Conservation (phyloP, 169 alveolate species). For the Haemoproteus tartakovskyi region DNA sequence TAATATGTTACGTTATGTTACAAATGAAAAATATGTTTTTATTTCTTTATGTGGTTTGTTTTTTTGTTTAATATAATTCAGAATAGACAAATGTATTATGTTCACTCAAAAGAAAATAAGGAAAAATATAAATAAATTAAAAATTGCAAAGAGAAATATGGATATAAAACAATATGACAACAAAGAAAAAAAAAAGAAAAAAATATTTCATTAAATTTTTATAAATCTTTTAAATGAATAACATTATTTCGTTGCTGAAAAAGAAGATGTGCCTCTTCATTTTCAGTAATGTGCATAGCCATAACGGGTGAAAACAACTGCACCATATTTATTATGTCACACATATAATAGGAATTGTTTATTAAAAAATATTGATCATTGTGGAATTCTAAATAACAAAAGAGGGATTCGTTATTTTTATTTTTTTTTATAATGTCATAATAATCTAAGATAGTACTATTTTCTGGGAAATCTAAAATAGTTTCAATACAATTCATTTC, state of each 20-base stretch:
- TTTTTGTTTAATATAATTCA: too few relatives aligned
- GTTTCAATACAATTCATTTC: slow-evolving; percentile 37
- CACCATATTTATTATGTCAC: slow-evolving; percentile 32
- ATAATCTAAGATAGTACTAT: slow-evolving; percentile 27
- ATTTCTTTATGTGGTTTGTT: too few relatives aligned
- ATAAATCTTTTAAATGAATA: background rate
- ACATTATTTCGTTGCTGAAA: slow-evolving; percentile 8
- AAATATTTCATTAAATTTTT: too few relatives aligned
- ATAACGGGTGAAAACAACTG: slow-evolving; percentile 21
- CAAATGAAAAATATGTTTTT: too few relatives aligned
- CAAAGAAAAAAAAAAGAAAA: too few relatives aligned
- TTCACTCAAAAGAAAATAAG: too few relatives aligned
- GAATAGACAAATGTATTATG: too few relatives aligned
- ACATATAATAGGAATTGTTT: slow-evolving; percentile 4
- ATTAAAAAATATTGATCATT: slow-evolving; percentile 22
- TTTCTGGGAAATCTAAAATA: slow-evolving; percentile 41
- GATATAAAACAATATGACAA: too few relatives aligned
- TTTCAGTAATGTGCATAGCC: slow-evolving; percentile 45
- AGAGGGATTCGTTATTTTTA: slow-evolving; percentile 4
- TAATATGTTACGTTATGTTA: too few relatives aligned
- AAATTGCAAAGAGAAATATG: too few relatives aligned
- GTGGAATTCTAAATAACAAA: slow-evolving; percentile 42
- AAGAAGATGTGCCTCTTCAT: slow-evolving; percentile 23
- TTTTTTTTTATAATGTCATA: slow-evolving; percentile 34
- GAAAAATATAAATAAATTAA: too few relatives aligned